Conservation (phyloP, 495 filamentous ascomycete species). For the Xylaria bambusicola region DNA sequence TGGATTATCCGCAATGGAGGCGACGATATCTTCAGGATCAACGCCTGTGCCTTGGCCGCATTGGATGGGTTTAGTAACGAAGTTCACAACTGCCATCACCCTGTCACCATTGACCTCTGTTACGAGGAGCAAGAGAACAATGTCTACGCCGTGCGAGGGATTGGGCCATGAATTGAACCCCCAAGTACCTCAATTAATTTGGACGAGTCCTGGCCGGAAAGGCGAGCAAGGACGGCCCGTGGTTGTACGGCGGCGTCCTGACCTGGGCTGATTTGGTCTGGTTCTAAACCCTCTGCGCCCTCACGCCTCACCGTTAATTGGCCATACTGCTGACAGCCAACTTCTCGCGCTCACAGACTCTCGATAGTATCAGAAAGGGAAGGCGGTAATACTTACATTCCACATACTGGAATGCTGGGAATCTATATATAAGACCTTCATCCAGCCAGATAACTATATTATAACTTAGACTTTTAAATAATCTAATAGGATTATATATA, state of each 20-base stretch:
- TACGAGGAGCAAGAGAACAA: slow-evolving; percentile 61
- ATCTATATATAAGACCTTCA: no score
- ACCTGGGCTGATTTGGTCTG: slow-evolving; percentile 60
- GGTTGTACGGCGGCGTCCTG: slow-evolving; percentile 47
- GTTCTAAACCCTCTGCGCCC: no score
- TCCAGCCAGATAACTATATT: no score
- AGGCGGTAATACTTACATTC: no score
- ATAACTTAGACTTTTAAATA: no score
- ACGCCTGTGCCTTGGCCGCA: slow-evolving; percentile 50
- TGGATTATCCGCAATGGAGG: slow-evolving; percentile 34
- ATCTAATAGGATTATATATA: no score
- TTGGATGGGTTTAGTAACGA: slow-evolving; percentile 56
- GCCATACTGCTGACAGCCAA: no score
- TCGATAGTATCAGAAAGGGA: no score
- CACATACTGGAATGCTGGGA: no score
- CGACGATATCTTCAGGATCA: slow-evolving; percentile 26
- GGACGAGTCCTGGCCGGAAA: slow-evolving; percentile 47
- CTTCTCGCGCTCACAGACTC: no score
- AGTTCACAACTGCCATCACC: slow-evolving; percentile 59
- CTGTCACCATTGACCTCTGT: slow-evolving; percentile 44
- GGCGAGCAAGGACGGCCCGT: slow-evolving; percentile 42
- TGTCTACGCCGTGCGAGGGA: slow-evolving; percentile 45
- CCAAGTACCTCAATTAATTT: slow-evolving; percentile 57
- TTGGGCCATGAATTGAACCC: slow-evolving; percentile 48
- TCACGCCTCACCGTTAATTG: no score